Percentiles rank a stretch among this genome's conserved stretches.
Conservation (phyloP, 192 early-diverging fungal species). For the Umbelopsis sp. region DNA sequence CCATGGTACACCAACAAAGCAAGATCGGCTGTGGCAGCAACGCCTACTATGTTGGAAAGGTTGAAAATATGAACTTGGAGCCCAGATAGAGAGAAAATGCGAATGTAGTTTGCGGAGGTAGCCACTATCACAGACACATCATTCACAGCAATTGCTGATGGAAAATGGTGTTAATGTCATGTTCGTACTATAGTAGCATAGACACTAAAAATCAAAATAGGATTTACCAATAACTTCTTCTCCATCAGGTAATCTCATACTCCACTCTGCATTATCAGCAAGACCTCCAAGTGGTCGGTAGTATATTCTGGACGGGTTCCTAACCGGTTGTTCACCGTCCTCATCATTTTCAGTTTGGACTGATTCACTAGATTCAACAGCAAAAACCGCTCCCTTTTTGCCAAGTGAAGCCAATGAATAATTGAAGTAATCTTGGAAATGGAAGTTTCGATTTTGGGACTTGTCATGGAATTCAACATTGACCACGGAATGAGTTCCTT, state of each 20-base stretch:
- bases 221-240: slow-evolving; percentile 65
- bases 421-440: slow-evolving; percentile 80
- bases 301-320: slow-evolving; percentile 59
- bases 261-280: slow-evolving; percentile 79
- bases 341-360: slow-evolving; percentile 2
- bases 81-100: slow-evolving; percentile 79
- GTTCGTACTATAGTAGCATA: background rate
- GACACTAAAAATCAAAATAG: background rate
- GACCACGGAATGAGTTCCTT: slow-evolving; percentile 72
- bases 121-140: slow-evolving; percentile 64
- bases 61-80: slow-evolving; percentile 75
- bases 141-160: slow-evolving; percentile 70
- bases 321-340: background rate
- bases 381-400: slow-evolving; percentile 75
- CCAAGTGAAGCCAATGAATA: slow-evolving; percentile 80
- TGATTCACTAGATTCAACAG: slow-evolving; percentile 39
- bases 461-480: slow-evolving; percentile 92
- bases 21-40: slow-evolving; percentile 42
- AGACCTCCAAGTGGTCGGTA: slow-evolving; percentile 76
- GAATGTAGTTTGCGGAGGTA: slow-evolving; percentile 75
- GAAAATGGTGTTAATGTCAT: background rate
- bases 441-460: slow-evolving; percentile 70
- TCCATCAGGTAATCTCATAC: slow-evolving; percentile 57
- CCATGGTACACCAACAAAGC: slow-evolving; percentile 40
- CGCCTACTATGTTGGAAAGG: slow-evolving; percentile 54